phyloP scores from a whole-genome alignment of 202 grass and related monocot species.

The Bolboschoenoplectus hybrid region DNA sequence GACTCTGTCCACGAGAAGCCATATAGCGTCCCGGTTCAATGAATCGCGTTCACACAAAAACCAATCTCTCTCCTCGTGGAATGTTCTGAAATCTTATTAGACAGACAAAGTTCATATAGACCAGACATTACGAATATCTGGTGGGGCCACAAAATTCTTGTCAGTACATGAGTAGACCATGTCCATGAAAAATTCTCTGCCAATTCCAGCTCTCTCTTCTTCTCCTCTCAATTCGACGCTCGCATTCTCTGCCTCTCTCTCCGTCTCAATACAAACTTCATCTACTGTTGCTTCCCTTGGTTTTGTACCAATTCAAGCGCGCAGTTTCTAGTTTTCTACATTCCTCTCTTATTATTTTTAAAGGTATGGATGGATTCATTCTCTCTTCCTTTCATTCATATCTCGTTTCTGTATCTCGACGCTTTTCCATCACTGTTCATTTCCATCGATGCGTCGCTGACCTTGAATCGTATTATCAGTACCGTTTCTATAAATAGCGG shows the following conservation, averaged over 20 bases:
- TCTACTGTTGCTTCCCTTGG: not conserved
- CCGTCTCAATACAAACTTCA: not conserved
- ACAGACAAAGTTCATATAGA: not conserved
- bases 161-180: not conserved
- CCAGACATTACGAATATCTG: not conserved
- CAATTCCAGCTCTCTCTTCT: not conserved
- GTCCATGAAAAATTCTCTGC: not conserved
- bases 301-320: not conserved
- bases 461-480: not conserved
- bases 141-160: not conserved
- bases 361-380: not conserved
- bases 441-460: not conserved
- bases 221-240: not conserved
- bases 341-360: not conserved
- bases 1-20: not conserved
- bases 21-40: slow-evolving; percentile 12
- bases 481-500: not conserved
- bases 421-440: not conserved
- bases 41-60: not conserved
- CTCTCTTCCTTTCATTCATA: not conserved
- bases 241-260: too few species aligned
- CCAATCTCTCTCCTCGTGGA: not conserved
- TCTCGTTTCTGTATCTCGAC: not conserved
- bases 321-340: not conserved
- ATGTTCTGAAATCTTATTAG: not conserved